Evolutionary conservation across 495 filamentous ascomycete species (phyloP).

Genomic region (Talaromyces borbonicus): DNA sequence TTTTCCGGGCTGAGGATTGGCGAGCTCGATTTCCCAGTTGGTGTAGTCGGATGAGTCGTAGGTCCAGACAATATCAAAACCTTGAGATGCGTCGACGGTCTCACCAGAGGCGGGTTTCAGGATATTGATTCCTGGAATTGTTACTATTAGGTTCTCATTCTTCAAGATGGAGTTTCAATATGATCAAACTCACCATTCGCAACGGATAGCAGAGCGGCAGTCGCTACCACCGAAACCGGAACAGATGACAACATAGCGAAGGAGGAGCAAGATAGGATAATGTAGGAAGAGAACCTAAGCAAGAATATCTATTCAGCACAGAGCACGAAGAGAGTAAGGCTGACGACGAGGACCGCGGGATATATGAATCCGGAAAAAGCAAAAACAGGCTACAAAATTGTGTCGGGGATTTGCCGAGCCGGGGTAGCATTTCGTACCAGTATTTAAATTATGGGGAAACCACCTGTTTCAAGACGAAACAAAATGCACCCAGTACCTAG

Average conservation of each 20-base stretch:
- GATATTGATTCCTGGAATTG: slow-evolving; percentile 1
- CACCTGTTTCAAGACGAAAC: slow-evolving; percentile 1
- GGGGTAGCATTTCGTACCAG: background rate
- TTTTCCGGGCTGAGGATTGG: background rate
- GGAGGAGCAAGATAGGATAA: background rate
- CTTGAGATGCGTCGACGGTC: slow-evolving; percentile 4
- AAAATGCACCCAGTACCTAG: no score
- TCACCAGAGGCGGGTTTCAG: slow-evolving; percentile 3
- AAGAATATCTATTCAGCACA: no score
- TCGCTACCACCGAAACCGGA: slow-evolving; percentile 2
- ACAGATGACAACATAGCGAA: slow-evolving; percentile 5
- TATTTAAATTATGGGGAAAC: background rate
- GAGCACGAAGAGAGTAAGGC: no score
- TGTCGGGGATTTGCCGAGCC: background rate
- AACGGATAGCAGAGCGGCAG: slow-evolving; percentile 5
- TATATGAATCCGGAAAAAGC: no score
- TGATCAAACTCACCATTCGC: slow-evolving; percentile 1
- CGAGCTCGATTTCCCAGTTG: slow-evolving; percentile 9
- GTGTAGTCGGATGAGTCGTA: slow-evolving; percentile 8
- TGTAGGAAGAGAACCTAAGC: no score
- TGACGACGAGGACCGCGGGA: no score
- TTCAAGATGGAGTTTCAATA: background rate
- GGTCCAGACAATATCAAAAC: slow-evolving; percentile 7
- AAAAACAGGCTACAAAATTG: no score
- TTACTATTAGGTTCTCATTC: background rate